A percentile compares a stretch with the other conserved stretches of the same genome.
These are phyloP conservation scores for Dendrocalamus latiflorus DNA, from an alignment of 202 grass and related monocot species.

Conservation along the genomic window DNA sequence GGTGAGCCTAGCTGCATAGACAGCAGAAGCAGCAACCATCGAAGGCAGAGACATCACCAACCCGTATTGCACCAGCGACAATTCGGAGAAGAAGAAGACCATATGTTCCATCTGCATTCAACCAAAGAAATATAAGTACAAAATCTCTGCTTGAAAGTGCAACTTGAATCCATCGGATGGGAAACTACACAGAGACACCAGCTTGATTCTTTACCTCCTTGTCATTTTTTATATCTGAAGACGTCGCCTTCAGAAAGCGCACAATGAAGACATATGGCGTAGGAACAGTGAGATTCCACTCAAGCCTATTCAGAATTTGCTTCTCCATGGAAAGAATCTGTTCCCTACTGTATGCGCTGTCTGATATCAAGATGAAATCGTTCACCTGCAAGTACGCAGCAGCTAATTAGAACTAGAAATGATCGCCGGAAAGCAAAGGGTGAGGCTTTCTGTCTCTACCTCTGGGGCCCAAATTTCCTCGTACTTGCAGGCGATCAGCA, in stretches of 20 bases:
- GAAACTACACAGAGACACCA: not conserved
- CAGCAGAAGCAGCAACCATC: constrained; percentile 67
- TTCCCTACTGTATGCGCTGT: constrained; percentile 57
- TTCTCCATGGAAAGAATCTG: constrained; percentile 80
- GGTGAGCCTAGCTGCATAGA: constrained; percentile 75
- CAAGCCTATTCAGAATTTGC: constrained; percentile 64
- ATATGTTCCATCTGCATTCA: constrained; percentile 71
- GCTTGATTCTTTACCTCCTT: constrained; percentile 48
- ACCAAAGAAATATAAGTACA: not conserved
- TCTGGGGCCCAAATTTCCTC: constrained; percentile 85
- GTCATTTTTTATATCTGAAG: constrained; percentile 27
- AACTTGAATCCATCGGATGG: not conserved
- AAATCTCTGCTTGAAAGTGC: not conserved
- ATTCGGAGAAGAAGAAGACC: constrained; percentile 79
- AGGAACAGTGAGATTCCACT: constrained; percentile 84
- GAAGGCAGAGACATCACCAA: constrained; percentile 53
- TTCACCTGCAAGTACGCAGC: constrained; percentile 45
- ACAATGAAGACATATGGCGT: constrained; percentile 74
- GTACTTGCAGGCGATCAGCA: constrained; percentile 89
- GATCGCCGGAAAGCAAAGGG: not conserved
- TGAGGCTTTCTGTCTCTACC: constrained; percentile 37
- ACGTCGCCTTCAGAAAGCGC: constrained; percentile 58
- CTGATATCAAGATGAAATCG: constrained; percentile 71
- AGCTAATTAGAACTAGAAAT: not conserved
- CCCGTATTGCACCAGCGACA: constrained; percentile 67